Base-by-base conservation (phyloP, 108 stramenopile genomes). In the Pseudonitzschia delicatissima region DNA sequence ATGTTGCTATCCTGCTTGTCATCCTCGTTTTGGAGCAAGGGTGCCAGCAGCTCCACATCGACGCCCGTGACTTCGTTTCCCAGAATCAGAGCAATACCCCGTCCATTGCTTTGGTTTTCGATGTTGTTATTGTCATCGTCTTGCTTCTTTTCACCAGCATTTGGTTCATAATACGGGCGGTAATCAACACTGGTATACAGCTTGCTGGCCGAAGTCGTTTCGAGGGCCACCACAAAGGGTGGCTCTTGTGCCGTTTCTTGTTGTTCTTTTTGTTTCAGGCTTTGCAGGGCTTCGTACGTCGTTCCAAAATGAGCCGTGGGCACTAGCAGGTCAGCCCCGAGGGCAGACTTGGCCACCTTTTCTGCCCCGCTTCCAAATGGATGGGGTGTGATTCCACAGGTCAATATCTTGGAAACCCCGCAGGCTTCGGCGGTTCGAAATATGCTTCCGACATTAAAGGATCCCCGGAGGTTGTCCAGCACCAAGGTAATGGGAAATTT, bases 401-500 rank as follows among this genome's bases (percentile, higher is more conserved):
- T 81, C n/a, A 45, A 51, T 31, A 81, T 65, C 2, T 36, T 40
- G 4, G 50, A 37, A 64, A 60, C 59, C 36, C 66, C 76, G 57
- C 80, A 79, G 13, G 92, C 88, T 68, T 95, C 94, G 0, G 94
- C 94, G 9, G 94, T 82, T 32, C 94, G 81, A 77, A 83, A 93
- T 6, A 96, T 72, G 45, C 84, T 86, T 25, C 94, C 94, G 7
- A 96, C 94, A 72, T 96, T 96, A 25, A 87, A 77, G 34, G 94
- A 91, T 64, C 82, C 82, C 45, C 94, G 73, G 6, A 96, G 47
- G 77, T 96, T 96, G 61, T 96, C 91, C 45, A 96, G 66, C 8
- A 96, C 69, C 13, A 96, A 50, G 9, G 87, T 69, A 0, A 93
- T 64, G n/a, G 92, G 92, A 72, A 87, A 93, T 15, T 53, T 13